Percentiles rank a stretch among this genome's conserved stretches.
Evolutionary conservation across 2,329 filamentous ascomycete genomes (phyloP).

Genomic region (Colletotrichum scovillei): DNA sequence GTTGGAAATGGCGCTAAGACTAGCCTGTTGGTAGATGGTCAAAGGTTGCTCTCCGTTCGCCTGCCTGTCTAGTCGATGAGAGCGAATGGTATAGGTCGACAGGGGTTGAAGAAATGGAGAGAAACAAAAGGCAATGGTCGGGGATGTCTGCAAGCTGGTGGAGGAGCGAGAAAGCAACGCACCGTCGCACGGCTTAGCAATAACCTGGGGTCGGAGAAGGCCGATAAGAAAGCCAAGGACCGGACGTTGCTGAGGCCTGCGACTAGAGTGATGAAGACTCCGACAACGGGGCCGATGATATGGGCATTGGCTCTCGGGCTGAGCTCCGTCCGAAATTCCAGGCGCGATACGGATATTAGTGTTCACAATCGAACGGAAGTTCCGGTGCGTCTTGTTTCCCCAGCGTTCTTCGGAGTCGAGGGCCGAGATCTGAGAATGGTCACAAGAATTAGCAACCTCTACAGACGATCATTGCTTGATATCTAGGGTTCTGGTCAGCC

Average conservation of each 20-base stretch:
- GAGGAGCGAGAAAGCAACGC: constrained; percentile 1
- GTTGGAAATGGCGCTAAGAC: constrained; percentile 6
- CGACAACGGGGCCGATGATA: background rate
- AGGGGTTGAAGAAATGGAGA: constrained; percentile 14
- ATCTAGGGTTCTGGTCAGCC: background rate
- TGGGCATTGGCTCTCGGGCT: background rate
- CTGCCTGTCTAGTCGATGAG: constrained; percentile 19
- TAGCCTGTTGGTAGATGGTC: constrained; percentile 6
- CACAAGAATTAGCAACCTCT: background rate
- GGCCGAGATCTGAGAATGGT: background rate
- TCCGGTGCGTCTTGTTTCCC: background rate
- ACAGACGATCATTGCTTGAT: background rate
- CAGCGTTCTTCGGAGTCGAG: background rate
- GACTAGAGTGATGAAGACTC: background rate
- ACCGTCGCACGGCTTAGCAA: background rate
- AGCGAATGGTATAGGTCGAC: constrained; percentile 10
- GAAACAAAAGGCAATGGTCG: background rate
- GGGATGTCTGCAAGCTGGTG: constrained; percentile 10
- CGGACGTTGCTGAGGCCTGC: background rate
- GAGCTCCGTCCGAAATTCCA: background rate
- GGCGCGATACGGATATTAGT: background rate
- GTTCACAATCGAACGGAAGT: background rate
- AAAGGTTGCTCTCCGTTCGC: constrained; percentile 10
- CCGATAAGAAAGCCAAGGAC: background rate
- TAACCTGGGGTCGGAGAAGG: constrained; percentile 15